Percentiles rank a stretch among this genome's conserved stretches.
Evolutionary conservation across 768 basidiomycete species (phyloP).

Genomic region (Xerocomus spinulosus): DNA sequence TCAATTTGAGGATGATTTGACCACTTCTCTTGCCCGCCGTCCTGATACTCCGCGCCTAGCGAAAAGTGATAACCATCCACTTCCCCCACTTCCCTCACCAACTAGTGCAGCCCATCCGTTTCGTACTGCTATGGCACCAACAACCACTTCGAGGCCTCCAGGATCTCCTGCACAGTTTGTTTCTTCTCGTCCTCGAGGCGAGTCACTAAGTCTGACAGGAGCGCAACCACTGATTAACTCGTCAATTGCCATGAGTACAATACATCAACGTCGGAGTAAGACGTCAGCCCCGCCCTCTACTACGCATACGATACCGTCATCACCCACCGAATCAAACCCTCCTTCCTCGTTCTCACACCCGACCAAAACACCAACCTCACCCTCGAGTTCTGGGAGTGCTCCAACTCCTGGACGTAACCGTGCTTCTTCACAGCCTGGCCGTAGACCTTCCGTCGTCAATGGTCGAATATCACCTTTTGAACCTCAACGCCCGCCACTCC

Average conservation of each 20-base stretch:
- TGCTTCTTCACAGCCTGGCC: conserved; percentile 74
- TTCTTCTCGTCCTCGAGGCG: conserved; percentile 51
- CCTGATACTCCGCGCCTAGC: conserved; percentile 41
- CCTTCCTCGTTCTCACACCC: conserved; percentile 34
- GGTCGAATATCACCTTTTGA: conserved; percentile 52
- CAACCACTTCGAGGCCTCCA: conserved; percentile 31
- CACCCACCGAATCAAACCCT: conserved; percentile 37
- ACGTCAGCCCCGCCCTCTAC: conserved; percentile 53
- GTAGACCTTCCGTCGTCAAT: conserved; percentile 56
- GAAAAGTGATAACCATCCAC: conserved; percentile 56
- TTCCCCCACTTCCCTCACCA: conserved; percentile 62
- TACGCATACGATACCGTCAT: conserved; percentile 16
- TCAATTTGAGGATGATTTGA: conserved; percentile 31
- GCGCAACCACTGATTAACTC: conserved; percentile 51
- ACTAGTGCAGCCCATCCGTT: conserved; percentile 29
- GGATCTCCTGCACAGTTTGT: conserved; percentile 46
- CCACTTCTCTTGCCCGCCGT: conserved; percentile 27
- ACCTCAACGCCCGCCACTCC: conserved; percentile 47
- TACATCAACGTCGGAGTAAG: conserved; percentile 64
- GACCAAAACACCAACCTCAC: conserved; percentile 34
- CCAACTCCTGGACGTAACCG: conserved; percentile 48
- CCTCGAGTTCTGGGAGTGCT: conserved; percentile 35
- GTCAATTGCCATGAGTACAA: conserved; percentile 58
- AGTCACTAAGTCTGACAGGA: conserved; percentile 39
- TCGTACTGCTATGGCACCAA: conserved; percentile 22